These are phyloP conservation scores for Hyphopichia homilentoma DNA, from an alignment of 805 yeast genomes.

Conservation along the genomic window DNA sequence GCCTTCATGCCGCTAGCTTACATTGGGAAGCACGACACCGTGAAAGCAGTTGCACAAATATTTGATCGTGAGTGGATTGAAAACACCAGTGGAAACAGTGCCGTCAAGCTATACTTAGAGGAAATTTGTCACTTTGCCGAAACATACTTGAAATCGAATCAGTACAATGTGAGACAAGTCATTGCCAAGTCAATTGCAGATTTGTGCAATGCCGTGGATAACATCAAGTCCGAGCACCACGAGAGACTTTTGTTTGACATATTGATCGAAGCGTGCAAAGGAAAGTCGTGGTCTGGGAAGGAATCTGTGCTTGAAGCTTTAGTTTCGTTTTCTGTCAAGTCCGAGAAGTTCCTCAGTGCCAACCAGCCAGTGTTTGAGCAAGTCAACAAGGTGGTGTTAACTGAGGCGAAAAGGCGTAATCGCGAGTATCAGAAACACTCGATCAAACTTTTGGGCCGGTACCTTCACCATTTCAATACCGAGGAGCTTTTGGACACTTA, in stretches of 20 bases:
- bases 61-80: slow-evolving; percentile 77
- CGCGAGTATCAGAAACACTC: slow-evolving; percentile 58
- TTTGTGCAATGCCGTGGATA: slow-evolving; percentile 46
- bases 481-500: slow-evolving; percentile 36
- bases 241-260: slow-evolving; percentile 41
- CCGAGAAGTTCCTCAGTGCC: slow-evolving; percentile 28
- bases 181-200: slow-evolving; percentile 66
- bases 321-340: slow-evolving; percentile 51
- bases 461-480: slow-evolving; percentile 33
- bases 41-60: slow-evolving; percentile 37
- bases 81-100: slow-evolving; percentile 67
- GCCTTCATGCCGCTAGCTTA: slow-evolving; percentile 76
- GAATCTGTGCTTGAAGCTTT: slow-evolving; percentile 71
- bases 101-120: slow-evolving; percentile 61
- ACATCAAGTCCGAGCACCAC: slow-evolving; percentile 16
- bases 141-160: slow-evolving; percentile 48
- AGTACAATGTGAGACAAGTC: slow-evolving; percentile 63
- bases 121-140: slow-evolving; percentile 62
- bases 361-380: slow-evolving; percentile 24
- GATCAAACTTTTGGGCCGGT: slow-evolving; percentile 51
- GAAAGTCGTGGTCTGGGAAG: slow-evolving; percentile 88
- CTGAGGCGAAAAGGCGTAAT: slow-evolving; percentile 68
- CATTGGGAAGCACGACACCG: slow-evolving; percentile 68
- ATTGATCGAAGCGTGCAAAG: slow-evolving; percentile 59
- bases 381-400: slow-evolving; percentile 43